Base-by-base conservation (phyloP, 495 filamentous ascomycete genomes). In the Diplogelasinospora grovesii region DNA sequence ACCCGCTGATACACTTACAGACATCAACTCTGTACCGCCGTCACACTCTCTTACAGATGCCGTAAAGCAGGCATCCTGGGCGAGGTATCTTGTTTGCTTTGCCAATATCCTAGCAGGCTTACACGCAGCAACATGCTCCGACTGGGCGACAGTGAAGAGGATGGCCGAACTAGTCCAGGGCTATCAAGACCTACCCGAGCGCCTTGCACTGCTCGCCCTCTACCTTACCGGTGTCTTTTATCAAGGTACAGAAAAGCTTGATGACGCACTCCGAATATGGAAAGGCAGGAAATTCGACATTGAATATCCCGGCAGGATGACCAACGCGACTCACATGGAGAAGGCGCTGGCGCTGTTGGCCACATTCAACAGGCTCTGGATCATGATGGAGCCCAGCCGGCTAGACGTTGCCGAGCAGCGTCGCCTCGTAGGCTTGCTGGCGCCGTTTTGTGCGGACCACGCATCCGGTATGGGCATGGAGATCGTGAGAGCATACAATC, bases 211-310 rank as follows among this genome's bases (percentile, higher is more conserved):
- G 35, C 72, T 64, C 54, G 73, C 23, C 44, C 66, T 64, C 1
- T 97, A 96, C 57, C 79, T 95, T 6, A 56, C 69, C 5, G 92
- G 83, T 2, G 75, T 83, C 21, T 82, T 89, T 49, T 65, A 77
- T 28, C 93, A 99, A 59, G 87, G 83, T 20, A 82, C 73, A 3
- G 89, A 88, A 15, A 68, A 85, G 29, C 65, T 90, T 8, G 65
- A 73, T 14, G 52, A 61, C 0, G 90, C 92, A 3, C 64, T 86
- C 20, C 50, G 61, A 9, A 69, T 82, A 13, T 96, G 81, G 65
- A 68, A 78, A 52, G 73, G 79, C 27, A 57, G 65, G 8, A 56
- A 65, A 24, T 75, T 94, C 42, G 57, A 54, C 5, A 69, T 82
- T 13, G 56, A 67, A 21, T 54, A 52, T 13, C 62, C 49, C 39